Evolutionary conservation across 2,329 filamentous ascomycete genomes (phyloP).

Genomic region (Aspergillus sclerotialis): DNA sequence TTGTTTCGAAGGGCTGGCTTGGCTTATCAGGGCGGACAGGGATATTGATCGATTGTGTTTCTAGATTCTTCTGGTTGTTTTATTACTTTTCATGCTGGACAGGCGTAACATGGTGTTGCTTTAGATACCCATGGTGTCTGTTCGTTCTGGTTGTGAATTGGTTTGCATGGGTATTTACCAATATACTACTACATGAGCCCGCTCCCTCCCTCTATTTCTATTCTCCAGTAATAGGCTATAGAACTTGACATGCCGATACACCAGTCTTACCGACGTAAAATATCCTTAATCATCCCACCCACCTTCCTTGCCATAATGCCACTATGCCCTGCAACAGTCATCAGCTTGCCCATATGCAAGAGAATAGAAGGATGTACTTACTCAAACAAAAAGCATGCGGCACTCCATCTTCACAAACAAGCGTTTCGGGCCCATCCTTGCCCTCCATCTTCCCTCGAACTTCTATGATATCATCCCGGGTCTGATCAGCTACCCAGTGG

Average conservation of each 20-base stretch:
- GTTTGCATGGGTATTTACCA: background rate
- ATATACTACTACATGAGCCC: background rate
- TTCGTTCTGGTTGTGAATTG: background rate
- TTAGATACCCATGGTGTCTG: slow-evolving; percentile 16
- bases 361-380: slow-evolving; percentile 22
- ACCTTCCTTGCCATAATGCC: slow-evolving; percentile 48
- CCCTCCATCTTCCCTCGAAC: slow-evolving; percentile 28
- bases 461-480: slow-evolving; percentile 49
- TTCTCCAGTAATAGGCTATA: no score
- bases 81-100: background rate
- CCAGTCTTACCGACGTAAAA: no score
- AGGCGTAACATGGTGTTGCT: slow-evolving; percentile 6
- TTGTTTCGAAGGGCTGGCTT: slow-evolving; percentile 39
- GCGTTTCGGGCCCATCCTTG: slow-evolving; percentile 41
- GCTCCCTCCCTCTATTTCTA: background rate
- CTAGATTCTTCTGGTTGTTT: background rate
- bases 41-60: slow-evolving; percentile 4
- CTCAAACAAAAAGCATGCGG: slow-evolving; percentile 55
- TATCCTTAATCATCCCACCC: slow-evolving; percentile 40
- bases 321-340: slow-evolving; percentile 26
- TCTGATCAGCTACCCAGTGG: slow-evolving; percentile 55
- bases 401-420: slow-evolving; percentile 48
- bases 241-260: background rate
- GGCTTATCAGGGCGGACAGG: slow-evolving; percentile 19
- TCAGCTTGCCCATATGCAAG: slow-evolving; percentile 1